Conservation (phyloP, 2,329 filamentous ascomycete genomes). For the Trichoderma breve region DNA sequence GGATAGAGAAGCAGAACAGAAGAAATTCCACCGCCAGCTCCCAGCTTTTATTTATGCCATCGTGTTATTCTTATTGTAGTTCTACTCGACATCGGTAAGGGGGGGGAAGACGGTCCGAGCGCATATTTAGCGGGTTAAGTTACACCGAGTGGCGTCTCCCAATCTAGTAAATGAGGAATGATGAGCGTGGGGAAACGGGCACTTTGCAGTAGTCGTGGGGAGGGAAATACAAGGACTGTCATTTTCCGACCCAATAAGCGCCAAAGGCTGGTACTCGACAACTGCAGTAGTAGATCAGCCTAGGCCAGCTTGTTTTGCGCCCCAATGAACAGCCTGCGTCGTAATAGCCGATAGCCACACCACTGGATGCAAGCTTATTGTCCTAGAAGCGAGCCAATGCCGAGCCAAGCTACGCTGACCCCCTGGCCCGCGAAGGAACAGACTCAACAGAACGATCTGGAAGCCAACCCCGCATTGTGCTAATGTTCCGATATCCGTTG, state of each 20-base stretch:
- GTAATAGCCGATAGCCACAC: background rate
- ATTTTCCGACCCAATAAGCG: background rate
- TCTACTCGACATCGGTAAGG: background rate
- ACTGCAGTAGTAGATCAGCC: background rate
- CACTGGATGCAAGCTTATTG: background rate
- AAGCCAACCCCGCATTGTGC: background rate
- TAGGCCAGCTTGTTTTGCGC: background rate
- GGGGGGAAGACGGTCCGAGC: slow-evolving; percentile 3
- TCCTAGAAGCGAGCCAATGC: slow-evolving; percentile 5
- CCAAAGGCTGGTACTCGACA: background rate
- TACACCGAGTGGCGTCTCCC: background rate
- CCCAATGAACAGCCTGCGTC: background rate
- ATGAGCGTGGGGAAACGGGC: background rate
- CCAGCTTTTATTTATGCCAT: background rate
- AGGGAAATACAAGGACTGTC: background rate
- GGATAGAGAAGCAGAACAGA: background rate
- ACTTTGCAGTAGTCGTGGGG: background rate
- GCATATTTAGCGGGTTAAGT: background rate
- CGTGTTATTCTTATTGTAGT: background rate
- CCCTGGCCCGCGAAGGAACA: background rate
- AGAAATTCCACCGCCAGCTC: background rate
- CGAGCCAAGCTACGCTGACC: background rate
- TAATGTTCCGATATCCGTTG: background rate
- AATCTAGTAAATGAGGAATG: background rate
- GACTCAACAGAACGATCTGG: background rate